Conservation (phyloP, 345 rosid genomes). For the Eutrema yunnanense region DNA sequence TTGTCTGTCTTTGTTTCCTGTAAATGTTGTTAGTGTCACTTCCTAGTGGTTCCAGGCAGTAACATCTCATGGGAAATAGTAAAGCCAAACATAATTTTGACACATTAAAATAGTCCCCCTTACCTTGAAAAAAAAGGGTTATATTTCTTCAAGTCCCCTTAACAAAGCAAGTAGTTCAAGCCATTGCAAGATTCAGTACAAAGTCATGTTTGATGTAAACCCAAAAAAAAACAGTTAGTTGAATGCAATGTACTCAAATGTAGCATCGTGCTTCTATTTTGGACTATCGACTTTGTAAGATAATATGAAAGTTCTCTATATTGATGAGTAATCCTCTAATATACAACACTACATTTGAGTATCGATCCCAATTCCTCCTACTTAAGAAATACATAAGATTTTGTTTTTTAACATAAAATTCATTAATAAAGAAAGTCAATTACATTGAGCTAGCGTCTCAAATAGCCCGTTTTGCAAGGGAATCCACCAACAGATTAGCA, state of each 20-base stretch:
- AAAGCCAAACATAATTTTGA: neutral
- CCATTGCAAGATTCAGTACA: neutral
- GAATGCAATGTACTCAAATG: no score
- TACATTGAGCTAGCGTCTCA: no score
- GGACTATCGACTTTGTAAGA: neutral
- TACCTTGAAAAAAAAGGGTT: neutral
- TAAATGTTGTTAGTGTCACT: no score
- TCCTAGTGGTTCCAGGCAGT: neutral
- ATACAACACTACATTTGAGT: neutral
- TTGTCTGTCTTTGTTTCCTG: neutral
- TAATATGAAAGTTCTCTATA: neutral
- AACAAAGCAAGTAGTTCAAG: constrained; percentile 1
- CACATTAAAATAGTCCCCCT: neutral
- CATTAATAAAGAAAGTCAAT: no score
- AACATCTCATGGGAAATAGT: neutral
- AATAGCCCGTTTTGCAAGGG: no score
- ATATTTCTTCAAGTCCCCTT: neutral
- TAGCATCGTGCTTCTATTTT: neutral
- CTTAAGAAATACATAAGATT: no score
- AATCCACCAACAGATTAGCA: no score
- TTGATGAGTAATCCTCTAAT: neutral
- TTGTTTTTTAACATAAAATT: no score
- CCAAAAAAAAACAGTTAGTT: neutral
- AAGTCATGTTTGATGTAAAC: neutral
- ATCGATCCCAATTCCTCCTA: no score